Conservation (phyloP, 441 rosid species). For the Gossypium schwendimanii region DNA sequence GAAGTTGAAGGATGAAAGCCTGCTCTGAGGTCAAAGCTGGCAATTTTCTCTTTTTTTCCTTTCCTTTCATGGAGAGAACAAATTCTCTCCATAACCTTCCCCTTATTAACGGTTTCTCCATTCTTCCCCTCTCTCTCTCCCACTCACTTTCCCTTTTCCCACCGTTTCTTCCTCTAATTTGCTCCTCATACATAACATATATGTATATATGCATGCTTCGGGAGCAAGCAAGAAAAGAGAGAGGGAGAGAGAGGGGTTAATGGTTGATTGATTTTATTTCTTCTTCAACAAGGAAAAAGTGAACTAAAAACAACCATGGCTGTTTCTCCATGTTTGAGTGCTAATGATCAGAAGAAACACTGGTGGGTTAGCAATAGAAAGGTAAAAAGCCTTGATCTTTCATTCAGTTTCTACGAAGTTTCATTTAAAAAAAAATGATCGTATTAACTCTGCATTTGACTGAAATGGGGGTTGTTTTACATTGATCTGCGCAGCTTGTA, state of each 20-base stretch:
- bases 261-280: constrained; percentile 26
- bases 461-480: background rate
- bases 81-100: constrained; percentile 13
- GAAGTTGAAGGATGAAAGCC: constrained; percentile 68
- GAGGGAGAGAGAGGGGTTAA: background rate
- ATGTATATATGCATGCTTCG: constrained; percentile 17
- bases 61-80: background rate
- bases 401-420: background rate
- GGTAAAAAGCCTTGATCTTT: constrained; percentile 26
- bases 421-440: too few species aligned
- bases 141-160: background rate
- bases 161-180: background rate
- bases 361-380: constrained; percentile 94
- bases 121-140: constrained; percentile 18
- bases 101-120: constrained; percentile 21
- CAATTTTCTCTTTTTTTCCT: constrained; percentile 8
- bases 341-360: constrained; percentile 49
- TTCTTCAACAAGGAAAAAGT: constrained; percentile 9
- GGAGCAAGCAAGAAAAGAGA: background rate
- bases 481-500: constrained; percentile 39
- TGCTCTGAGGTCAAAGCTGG: constrained; percentile 64
- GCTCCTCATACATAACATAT: background rate
- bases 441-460: background rate
- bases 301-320: constrained; percentile 36
- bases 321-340: constrained; percentile 33